Percentiles rank a stretch among this genome's conserved stretches.
These are phyloP conservation scores for Puccinia horiana DNA, from an alignment of 1,284 basidiomycete species.

Conservation along the genomic window DNA sequence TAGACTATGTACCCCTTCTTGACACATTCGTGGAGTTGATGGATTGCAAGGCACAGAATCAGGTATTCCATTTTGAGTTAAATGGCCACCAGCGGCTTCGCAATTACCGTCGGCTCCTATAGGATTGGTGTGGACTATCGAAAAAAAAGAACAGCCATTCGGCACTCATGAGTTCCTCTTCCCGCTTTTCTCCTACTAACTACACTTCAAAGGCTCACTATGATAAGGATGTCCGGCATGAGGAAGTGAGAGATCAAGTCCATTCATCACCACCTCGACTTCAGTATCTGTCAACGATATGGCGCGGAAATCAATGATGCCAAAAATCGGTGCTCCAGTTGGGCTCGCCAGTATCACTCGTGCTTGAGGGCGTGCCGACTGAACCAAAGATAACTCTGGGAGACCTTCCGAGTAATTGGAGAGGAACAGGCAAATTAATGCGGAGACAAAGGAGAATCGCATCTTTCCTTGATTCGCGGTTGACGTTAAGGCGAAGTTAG, in stretches of 20 bases:
- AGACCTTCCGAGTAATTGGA: not conserved
- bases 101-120: constrained; percentile 32
- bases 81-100: constrained; percentile 24
- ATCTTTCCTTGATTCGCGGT: not conserved
- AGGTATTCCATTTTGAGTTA: constrained; percentile 9
- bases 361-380: constrained; percentile 1
- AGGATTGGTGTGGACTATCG: constrained; percentile 26
- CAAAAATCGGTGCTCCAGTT: not conserved
- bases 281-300: not conserved
- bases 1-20: constrained; percentile 25
- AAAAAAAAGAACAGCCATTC: not conserved
- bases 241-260: not conserved
- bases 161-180: not conserved
- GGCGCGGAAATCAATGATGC: constrained; percentile 13
- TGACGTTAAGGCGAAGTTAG: not conserved
- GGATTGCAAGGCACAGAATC: constrained; percentile 17
- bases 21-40: constrained; percentile 1
- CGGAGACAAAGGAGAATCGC: not conserved
- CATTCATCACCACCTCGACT: not conserved
- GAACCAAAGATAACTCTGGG: not conserved
- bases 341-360: not conserved
- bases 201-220: constrained; percentile 5
- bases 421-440: constrained; percentile 1
- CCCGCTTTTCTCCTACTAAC: not conserved
- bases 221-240: constrained; percentile 13